These are phyloP conservation scores for Skeletonema grethae DNA, from an alignment of 108 stramenopile genomes.

Conservation along the genomic window DNA sequence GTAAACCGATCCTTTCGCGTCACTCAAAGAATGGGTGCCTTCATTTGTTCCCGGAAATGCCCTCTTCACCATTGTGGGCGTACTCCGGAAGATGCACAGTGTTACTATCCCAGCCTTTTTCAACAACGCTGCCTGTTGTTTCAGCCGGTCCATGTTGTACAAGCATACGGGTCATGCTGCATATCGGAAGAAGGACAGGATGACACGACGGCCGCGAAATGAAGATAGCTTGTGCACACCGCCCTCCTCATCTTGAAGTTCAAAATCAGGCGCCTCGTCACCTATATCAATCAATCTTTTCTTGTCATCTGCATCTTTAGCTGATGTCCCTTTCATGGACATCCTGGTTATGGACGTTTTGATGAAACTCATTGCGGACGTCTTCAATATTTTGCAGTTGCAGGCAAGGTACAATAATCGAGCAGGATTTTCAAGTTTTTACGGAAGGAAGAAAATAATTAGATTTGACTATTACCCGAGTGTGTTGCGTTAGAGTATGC, in stretches of 20 bases:
- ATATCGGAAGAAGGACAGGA: conserved; percentile 13
- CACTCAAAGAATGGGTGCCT: neutral
- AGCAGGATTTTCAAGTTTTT: too few relatives aligned
- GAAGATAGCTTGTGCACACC: conserved; percentile 3
- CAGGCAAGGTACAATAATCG: too few relatives aligned
- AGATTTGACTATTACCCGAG: too few relatives aligned
- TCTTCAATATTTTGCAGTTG: too few relatives aligned
- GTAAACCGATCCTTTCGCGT: conserved; percentile 9
- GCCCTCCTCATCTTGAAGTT: conserved; percentile 1
- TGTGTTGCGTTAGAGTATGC: too few relatives aligned
- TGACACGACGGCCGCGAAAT: conserved; percentile 13
- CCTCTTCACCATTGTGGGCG: neutral
- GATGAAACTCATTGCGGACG: too few relatives aligned
- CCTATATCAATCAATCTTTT: neutral
- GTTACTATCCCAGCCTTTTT: conserved; percentile 7
- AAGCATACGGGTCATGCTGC: conserved; percentile 6
- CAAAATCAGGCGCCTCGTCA: conserved; percentile 13
- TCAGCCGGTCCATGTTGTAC: conserved; percentile 15
- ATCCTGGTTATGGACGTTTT: too few relatives aligned
- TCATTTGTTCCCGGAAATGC: neutral
- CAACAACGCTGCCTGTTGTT: conserved; percentile 10
- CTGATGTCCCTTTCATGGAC: too few relatives aligned
- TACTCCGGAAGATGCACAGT: neutral
- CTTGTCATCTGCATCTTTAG: too few relatives aligned
- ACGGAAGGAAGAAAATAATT: too few relatives aligned